Base-by-base conservation (phyloP, 306 rosid genomes). In the Corylus avellana region DNA sequence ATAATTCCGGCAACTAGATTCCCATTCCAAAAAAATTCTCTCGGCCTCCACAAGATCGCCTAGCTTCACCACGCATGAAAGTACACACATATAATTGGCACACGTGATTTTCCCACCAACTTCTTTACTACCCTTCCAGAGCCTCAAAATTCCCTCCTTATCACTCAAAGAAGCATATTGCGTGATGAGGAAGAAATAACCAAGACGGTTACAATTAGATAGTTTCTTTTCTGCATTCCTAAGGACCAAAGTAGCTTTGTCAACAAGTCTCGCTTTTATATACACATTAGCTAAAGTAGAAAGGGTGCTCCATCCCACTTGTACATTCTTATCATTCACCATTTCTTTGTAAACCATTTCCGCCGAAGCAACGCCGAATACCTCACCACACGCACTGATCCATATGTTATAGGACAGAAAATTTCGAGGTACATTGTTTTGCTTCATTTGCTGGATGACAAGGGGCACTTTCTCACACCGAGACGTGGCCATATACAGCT, bases 301-400 rank as follows among this genome's bases (percentile, higher is more conserved):
- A 80, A 94, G 89, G 64, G 88, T 94, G 80, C 98, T 94, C 97
- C 97, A 94, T 78, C 98, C 97, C 75, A 92, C 89, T 85, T 90
- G 84, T 72, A 88, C 90, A 68, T 81, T 84, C 58, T 47, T 72
- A 78, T 92, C 95, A 73, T 73, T 84, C 87, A 83, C 75, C 97
- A 94, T 91, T 82, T 78, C 85, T 78, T 81, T 85, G 70, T 80
- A 88, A 81, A 88, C 91, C 80, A 49, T 50, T 86, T 88, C 98
- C 2, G 80, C 89, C 2, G 84, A 87, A 64, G 70, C 82, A 70
- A 91, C 82, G 70, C 89, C 88, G 2, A 64, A 81, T 61, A 87
- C 55, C 79, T 86, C 83, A 27, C 75, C 83, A 86, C 83, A 87
- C 5, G 93, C 97, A 81, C 77, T 85, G 95, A 94, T 88, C 93